Evolutionary conservation across 768 basidiomycete species (phyloP), one percentile per base, ranked within the genome.

Genomic region (Cyclocybe aegerita): DNA sequence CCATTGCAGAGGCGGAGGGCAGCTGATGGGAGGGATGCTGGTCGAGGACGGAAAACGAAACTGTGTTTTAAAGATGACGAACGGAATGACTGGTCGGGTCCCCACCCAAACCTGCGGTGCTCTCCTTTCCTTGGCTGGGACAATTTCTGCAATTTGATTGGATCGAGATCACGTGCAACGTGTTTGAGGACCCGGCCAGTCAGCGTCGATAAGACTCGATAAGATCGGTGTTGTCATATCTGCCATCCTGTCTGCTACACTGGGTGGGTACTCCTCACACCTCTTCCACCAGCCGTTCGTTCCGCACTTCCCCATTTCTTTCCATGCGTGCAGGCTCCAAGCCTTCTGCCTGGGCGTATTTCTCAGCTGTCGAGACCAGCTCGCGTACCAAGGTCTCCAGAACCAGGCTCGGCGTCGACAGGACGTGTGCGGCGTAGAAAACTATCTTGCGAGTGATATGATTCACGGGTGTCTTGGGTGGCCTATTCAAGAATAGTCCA

Each of bases 371-470:
- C 23, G 57, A 44, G 36, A 60, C 33, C 66, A 64, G 23, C 50
- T 86, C 80, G 31, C 75, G 69, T 7, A 76, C 46, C 43, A 65
- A 30, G 9, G 45, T 45, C 14, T 56, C 63, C 39, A 86, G 60
- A 39, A 74, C 59, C 3, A 57, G 54, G 37, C 70, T 57, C 1
- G 85, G 78, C n/a, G 71, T 76, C 0, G 78, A 72, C 15, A 80
- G 51, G 6, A 83, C 62, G 56, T 85, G 79, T 6, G 84, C 86
- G 4, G 81, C 81, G 55, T 91, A 92, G 67, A 86, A 92, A 10
- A 73, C 64, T 17, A 90, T 56, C 67, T 90, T 92, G 56, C 81
- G 81, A 7, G 72, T 63, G 43, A 80, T 65, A 57, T 78, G 79
- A 44, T 69, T 72, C 44, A 52, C 43, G 29, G 15, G 30, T 43